Evolutionary conservation across 257 asterid species (phyloP).

Genomic region (Solanum chilense): DNA sequence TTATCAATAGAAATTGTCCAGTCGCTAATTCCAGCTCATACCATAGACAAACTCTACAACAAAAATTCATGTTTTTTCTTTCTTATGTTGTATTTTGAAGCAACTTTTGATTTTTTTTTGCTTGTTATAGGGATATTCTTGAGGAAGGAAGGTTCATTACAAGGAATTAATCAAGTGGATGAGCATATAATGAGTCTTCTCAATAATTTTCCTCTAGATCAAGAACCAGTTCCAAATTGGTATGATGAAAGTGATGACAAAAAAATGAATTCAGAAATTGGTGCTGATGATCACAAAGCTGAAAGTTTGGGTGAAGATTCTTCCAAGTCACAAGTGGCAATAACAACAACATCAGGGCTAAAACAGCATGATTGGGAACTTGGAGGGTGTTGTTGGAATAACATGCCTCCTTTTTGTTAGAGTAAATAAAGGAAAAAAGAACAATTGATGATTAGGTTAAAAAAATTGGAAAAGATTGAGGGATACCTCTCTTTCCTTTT

Average conservation of each 20-base stretch:
- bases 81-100: neutral
- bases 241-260: conserved; percentile 11
- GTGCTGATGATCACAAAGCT: conserved; percentile 6
- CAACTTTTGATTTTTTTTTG: neutral
- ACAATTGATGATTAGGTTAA: neutral
- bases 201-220: conserved; percentile 37
- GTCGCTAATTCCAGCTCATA: neutral
- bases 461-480: neutral
- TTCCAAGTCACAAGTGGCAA: conserved; percentile 11
- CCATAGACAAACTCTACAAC: neutral
- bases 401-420: conserved; percentile 39
- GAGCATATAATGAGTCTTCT: conserved; percentile 48
- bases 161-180: conserved; percentile 20
- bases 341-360: conserved; percentile 3
- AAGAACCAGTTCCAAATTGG: conserved; percentile 48
- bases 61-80: neutral
- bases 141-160: neutral
- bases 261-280: neutral
- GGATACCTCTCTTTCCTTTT: neutral
- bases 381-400: conserved; percentile 38
- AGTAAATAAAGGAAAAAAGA: neutral
- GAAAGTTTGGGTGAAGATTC: conserved; percentile 8
- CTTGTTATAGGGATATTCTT: neutral
- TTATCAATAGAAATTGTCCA: neutral
- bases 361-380: conserved; percentile 24